A percentile compares a stretch with the other conserved stretches of the same genome.
phyloP scores from a whole-genome alignment of 805 yeast species.

The Pichia nanzhaoensis region DNA sequence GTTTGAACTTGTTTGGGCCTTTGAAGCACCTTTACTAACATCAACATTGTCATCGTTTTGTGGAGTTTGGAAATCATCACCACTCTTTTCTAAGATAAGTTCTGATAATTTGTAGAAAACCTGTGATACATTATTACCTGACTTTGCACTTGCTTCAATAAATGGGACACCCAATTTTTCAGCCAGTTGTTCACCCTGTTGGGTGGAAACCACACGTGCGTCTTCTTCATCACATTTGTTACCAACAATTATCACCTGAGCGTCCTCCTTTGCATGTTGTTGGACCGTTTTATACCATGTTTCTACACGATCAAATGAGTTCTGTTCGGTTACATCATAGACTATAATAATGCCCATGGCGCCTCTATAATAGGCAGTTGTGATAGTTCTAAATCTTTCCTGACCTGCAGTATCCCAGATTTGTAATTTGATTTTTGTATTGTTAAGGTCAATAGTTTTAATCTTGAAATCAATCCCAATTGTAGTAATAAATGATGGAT shows the following conservation, averaged over 20 bases:
- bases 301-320: conserved; percentile 86
- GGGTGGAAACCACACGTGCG: conserved; percentile 77
- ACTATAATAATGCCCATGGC: conserved; percentile 83
- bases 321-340: conserved; percentile 81
- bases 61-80: conserved; percentile 31
- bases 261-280: conserved; percentile 95
- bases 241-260: conserved; percentile 89
- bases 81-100: conserved; percentile 74
- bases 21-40: conserved; percentile 20
- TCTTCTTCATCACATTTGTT: conserved; percentile 91
- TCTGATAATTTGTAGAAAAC: conserved; percentile 86
- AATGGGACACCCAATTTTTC: conserved; percentile 82
- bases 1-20: conserved; percentile 17
- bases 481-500: conserved; percentile 94
- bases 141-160: conserved; percentile 94
- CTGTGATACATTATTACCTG: conserved; percentile 85
- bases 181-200: conserved; percentile 88
- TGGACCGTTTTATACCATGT: conserved; percentile 95
- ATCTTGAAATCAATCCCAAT: conserved; percentile 98
- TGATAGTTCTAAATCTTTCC: conserved; percentile 89
- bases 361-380: conserved; percentile 87
- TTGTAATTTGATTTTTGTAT: conserved; percentile 88
- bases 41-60: conserved; percentile 21
- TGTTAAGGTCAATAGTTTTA: conserved; percentile 90
- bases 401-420: conserved; percentile 99